Conservation (phyloP, 192 early-diverging fungal genomes). For the Mortierella alpina region DNA sequence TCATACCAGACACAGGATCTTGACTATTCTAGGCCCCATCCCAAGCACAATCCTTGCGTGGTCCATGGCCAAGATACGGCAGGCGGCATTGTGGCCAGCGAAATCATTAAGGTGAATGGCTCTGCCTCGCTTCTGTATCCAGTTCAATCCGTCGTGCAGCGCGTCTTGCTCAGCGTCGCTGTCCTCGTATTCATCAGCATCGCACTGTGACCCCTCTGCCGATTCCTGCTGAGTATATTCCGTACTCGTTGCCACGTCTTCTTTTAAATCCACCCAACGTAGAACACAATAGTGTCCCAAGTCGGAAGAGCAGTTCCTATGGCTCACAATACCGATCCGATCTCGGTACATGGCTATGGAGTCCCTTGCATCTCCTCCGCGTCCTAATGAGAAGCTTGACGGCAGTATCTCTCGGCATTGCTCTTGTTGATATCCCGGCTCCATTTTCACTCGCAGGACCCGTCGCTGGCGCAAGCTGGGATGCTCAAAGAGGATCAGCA, state of each 20-base stretch:
- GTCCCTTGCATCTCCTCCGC: constrained; percentile 38
- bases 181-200: not conserved
- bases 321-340: constrained; percentile 37
- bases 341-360: constrained; percentile 42
- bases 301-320: constrained; percentile 24
- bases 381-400: constrained; percentile 15
- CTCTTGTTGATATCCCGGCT: constrained; percentile 12
- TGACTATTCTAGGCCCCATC: constrained; percentile 26
- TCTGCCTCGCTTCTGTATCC: constrained; percentile 7
- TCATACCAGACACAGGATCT: constrained; percentile 35
- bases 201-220: not conserved
- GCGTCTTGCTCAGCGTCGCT: not conserved
- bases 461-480: constrained; percentile 25
- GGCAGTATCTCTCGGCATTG: not conserved
- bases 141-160: not conserved
- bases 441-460: constrained; percentile 19
- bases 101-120: constrained; percentile 20
- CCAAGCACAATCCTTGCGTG: constrained; percentile 45
- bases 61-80: constrained; percentile 31
- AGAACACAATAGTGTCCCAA: constrained; percentile 40
- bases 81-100: constrained; percentile 22
- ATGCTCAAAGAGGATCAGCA: constrained; percentile 33
- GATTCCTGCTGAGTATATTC: constrained; percentile 14
- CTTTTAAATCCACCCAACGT: constrained; percentile 14
- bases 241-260: constrained; percentile 19